Evolutionary conservation across 192 early-diverging fungal species (phyloP).

Genomic region (Gryganskiella cystojenkinii): DNA sequence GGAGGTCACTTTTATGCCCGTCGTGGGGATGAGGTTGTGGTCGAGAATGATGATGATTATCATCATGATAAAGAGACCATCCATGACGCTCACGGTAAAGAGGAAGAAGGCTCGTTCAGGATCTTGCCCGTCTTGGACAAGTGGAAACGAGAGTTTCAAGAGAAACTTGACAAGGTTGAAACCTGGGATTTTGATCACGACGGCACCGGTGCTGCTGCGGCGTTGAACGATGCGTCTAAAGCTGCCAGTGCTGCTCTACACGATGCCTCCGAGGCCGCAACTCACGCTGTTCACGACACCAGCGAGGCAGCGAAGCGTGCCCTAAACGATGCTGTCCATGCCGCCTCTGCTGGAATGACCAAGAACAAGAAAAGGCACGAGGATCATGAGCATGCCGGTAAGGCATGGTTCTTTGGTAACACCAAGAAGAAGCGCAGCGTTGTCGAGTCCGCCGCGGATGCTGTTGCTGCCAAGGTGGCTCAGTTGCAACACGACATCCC

Average conservation of each 20-base stretch:
- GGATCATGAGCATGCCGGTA: too few species aligned
- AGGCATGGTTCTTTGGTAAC: too few species aligned
- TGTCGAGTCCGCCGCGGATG: too few species aligned
- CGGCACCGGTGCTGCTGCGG: neutral
- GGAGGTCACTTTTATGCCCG: neutral
- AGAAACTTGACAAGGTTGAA: neutral
- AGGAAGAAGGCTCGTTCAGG: slow-evolving; percentile 5
- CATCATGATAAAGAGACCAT: neutral
- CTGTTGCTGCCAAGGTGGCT: too few species aligned
- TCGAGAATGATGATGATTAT: neutral
- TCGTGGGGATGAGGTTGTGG: neutral
- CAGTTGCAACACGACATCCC: too few species aligned
- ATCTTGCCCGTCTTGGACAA: slow-evolving; percentile 2
- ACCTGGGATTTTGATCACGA: slow-evolving; percentile 8
- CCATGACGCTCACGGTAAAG: neutral
- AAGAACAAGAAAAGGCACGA: too few species aligned
- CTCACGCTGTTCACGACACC: neutral
- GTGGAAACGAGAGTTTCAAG: neutral
- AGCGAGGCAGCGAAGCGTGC: neutral
- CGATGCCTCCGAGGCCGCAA: neutral
- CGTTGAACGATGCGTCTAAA: neutral
- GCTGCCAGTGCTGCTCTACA: neutral
- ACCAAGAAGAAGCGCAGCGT: too few species aligned
- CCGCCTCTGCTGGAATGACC: neutral
- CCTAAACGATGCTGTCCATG: neutral